Evolutionary conservation across 2,329 filamentous ascomycete species (phyloP).

Genomic region (Fusarium mexicanum): DNA sequence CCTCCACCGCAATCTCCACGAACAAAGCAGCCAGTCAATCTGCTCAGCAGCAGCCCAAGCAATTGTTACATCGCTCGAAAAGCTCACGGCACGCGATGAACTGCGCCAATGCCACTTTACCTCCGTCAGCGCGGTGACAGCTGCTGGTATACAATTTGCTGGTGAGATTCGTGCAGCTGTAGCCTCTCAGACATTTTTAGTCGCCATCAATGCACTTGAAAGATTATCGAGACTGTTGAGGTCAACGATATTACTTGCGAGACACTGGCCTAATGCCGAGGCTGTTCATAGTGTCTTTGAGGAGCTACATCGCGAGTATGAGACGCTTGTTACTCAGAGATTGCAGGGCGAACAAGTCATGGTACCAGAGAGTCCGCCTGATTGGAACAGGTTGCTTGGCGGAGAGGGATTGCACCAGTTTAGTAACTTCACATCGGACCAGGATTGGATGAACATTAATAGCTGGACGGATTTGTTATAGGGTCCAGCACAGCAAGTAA

Average conservation of each 20-base stretch:
- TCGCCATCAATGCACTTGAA: slow-evolving; percentile 37
- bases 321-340: slow-evolving; percentile 36
- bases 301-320: slow-evolving; percentile 38
- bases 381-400: slow-evolving; percentile 38
- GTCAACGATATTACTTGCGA: slow-evolving; percentile 26
- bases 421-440: slow-evolving; percentile 28
- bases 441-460: slow-evolving; percentile 41
- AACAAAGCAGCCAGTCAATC: slow-evolving; percentile 34
- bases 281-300: slow-evolving; percentile 42
- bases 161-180: slow-evolving; percentile 39
- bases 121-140: slow-evolving; percentile 38
- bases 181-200: slow-evolving; percentile 24
- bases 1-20: slow-evolving; percentile 35
- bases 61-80: slow-evolving; percentile 37
- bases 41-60: slow-evolving; percentile 40
- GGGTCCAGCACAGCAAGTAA: accelerated
- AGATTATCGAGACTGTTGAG: slow-evolving; percentile 27
- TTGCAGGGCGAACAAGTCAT: slow-evolving; percentile 39
- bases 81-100: slow-evolving; percentile 32
- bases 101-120: slow-evolving; percentile 40
- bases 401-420: slow-evolving; percentile 33
- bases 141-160: slow-evolving; percentile 38
- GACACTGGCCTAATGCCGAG: slow-evolving; percentile 40
- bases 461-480: slow-evolving; percentile 39
- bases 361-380: slow-evolving; percentile 37